Evolutionary conservation across 1,139 yeast genomes (phyloP), one percentile per base, ranked within the genome.

Genomic region (Debaryomyces sp.): DNA sequence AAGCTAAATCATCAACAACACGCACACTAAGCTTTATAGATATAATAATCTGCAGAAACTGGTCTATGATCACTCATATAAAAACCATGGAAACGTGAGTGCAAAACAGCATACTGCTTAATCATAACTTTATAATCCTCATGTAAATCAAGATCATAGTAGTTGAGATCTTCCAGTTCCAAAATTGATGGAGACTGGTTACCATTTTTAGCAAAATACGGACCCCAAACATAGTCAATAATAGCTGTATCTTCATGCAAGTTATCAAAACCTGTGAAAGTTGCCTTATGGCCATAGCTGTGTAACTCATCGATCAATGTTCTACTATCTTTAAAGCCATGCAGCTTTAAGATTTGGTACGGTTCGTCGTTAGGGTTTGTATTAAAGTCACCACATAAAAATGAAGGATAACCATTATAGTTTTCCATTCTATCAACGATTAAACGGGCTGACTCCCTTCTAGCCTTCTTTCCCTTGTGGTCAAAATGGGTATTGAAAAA

Each of bases 401-500:
- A 68, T 18, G 77, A 70, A 3, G 81, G 78, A 58, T 71, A 71
- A 6, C 57, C 56, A 50, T 75, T 76, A 50, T 68, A 64, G 37
- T 68, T 65, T 38, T 66, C 60, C 65, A 78, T 73, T 50, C 68
- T 71, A 26, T 70, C 64, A 13, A 74, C 68, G 41, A 82, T 78
- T 46, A 82, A 64, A 53, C 71, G 63, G 17, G 83, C 79, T 38
- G 81, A 73, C 53, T 78, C 70, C 36, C 67, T 60, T 39, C 86
- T 62, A 1, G 87, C 84, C 5, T 52, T 54, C 2, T 55, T 66
- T 1, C 87, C 87, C 39, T 66, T 61, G 53, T 82, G 85, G 57
- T 82, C 87, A 58, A 81, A 73, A 61, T 82, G 87, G 9, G 87
- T 82, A 59, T 80, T 80, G 63, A 78, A 78, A 22, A 80, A 72